phyloP scores from a whole-genome alignment of 805 yeast genomes.

The Lachancea meyersii region DNA sequence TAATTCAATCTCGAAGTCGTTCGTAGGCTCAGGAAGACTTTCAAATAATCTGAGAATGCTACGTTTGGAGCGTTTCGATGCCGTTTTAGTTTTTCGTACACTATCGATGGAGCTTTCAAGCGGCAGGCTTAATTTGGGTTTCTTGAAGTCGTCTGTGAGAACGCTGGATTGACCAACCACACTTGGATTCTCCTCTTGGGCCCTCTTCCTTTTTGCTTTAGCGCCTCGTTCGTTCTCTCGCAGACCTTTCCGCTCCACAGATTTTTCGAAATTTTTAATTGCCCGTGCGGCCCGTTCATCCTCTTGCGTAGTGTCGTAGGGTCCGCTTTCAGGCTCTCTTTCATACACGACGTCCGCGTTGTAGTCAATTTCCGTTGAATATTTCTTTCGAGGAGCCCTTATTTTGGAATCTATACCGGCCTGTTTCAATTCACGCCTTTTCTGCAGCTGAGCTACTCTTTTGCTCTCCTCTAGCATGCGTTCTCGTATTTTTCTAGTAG shows the following conservation, averaged over 20 bases:
- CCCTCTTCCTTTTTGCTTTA: slow-evolving; percentile 27
- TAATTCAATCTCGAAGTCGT: slow-evolving; percentile 40
- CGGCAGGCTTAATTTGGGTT: slow-evolving; percentile 31
- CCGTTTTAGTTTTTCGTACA: neutral
- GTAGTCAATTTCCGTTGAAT: slow-evolving; percentile 65
- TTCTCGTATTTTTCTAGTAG: slow-evolving; percentile 83
- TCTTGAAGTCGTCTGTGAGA: slow-evolving; percentile 18
- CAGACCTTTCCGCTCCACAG: slow-evolving; percentile 42
- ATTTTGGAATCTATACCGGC: slow-evolving; percentile 60
- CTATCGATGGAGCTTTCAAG: slow-evolving; percentile 23
- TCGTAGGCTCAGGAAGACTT: slow-evolving; percentile 38
- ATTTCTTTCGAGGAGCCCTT: slow-evolving; percentile 46
- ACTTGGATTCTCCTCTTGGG: slow-evolving; percentile 9
- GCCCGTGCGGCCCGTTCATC: slow-evolving; percentile 35
- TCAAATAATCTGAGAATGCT: slow-evolving; percentile 24
- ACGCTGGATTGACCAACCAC: slow-evolving; percentile 14
- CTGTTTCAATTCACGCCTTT: slow-evolving; percentile 71
- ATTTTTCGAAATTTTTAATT: slow-evolving; percentile 38
- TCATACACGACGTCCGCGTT: slow-evolving; percentile 80
- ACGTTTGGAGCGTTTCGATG: neutral
- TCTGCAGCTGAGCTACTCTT: slow-evolving; percentile 68
- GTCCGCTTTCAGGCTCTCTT: slow-evolving; percentile 58
- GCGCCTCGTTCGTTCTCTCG: slow-evolving; percentile 33
- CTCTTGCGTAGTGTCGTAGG: slow-evolving; percentile 65
- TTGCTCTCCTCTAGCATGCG: slow-evolving; percentile 72